Base-by-base conservation (phyloP, 73 alveolate genomes). In the Tetrahymena malaccensis region DNA sequence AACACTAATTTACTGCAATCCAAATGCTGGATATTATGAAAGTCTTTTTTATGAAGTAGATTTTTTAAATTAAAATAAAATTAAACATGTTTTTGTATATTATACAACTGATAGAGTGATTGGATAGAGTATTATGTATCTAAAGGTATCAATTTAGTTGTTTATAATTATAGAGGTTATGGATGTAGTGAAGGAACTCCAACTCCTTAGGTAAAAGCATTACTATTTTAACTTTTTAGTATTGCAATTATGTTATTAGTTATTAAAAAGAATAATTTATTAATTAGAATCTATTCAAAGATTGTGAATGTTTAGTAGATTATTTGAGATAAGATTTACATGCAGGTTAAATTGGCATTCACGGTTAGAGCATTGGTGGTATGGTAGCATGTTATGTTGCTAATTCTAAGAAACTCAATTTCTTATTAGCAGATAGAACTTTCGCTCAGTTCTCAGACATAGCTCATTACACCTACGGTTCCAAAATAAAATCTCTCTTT, bases 291-390 rank as follows among this genome's bases (percentile, higher is more conserved):
- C 31, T 94, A 0, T 93, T 57, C 94, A 96, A 94, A 56, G 98
- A 96, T 85, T 97, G 97, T 34, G 97, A 95, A 56, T 56, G 93
- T 50, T 94, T 96, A 11, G 93, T 93, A 10, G 94, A 96, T 55
- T 94, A 96, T 96, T 94, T 96, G 44, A 93, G 97, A 56, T 43
- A 94, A 70, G 94, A 94, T 96, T 35, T 96, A 93, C 89, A 40
- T 0, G 35, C 55, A 50, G 89, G 89, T 19, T 93, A 96, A 56
- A 50, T 97, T 44, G 98, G 97, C 1, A 97, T 96, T 35, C 98
- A 97, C 94, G 98, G 98, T 6, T 97, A 97, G 94, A 94, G 97
- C 16, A 57, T 97, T 8, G 98, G 98, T 40, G 98, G 98, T 37
- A 34, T 96, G 58, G 98, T 97, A 19, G 98, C 98, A 10, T 40